Percentiles rank a stretch among this genome's conserved stretches.
These are phyloP conservation scores for Phialophora expanda DNA, from an alignment of 2,329 filamentous ascomycete species.

Conservation along the genomic window DNA sequence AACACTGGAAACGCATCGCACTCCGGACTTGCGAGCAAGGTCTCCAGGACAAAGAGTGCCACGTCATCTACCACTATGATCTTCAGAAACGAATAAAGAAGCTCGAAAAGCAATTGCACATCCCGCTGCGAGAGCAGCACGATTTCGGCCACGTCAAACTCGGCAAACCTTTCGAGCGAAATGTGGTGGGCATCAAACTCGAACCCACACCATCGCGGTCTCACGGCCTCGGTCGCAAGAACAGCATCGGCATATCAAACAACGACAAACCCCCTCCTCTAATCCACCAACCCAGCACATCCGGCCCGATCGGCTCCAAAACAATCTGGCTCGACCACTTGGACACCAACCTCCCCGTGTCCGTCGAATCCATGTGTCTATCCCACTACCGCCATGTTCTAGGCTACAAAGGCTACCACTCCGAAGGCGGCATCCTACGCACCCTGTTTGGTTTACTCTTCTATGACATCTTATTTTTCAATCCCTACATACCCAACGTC, in stretches of 20 bases:
- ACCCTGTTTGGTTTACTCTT: constrained; percentile 91
- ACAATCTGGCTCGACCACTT: constrained; percentile 86
- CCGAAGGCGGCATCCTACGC: constrained; percentile 88
- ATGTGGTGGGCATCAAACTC: constrained; percentile 77
- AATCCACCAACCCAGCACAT: constrained; percentile 28
- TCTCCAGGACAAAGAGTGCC: constrained; percentile 84
- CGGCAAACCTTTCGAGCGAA: constrained; percentile 74
- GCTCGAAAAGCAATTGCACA: constrained; percentile 80
- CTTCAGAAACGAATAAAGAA: constrained; percentile 92
- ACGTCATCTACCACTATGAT: constrained; percentile 92
- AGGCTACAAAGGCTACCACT: constrained; percentile 94
- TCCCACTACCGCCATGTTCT: constrained; percentile 74
- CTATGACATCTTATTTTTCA: constrained; percentile 85
- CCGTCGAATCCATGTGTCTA: constrained; percentile 92
- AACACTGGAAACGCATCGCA: constrained; percentile 79
- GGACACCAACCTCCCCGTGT: constrained; percentile 73
- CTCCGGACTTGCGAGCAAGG: constrained; percentile 82
- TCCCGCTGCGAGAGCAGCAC: constrained; percentile 85
- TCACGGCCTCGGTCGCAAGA: constrained; percentile 31
- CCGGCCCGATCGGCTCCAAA: constrained; percentile 56
- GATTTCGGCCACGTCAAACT: constrained; percentile 88
- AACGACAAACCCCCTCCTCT: constrained; percentile 25
- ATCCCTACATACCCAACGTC: constrained; percentile 82
- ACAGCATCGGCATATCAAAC: constrained; percentile 28
- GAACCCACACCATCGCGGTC: constrained; percentile 55